Evolutionary conservation across 768 basidiomycete genomes (phyloP), one percentile per base, ranked within the genome.

Genomic region (Auriscalpium vulgare): DNA sequence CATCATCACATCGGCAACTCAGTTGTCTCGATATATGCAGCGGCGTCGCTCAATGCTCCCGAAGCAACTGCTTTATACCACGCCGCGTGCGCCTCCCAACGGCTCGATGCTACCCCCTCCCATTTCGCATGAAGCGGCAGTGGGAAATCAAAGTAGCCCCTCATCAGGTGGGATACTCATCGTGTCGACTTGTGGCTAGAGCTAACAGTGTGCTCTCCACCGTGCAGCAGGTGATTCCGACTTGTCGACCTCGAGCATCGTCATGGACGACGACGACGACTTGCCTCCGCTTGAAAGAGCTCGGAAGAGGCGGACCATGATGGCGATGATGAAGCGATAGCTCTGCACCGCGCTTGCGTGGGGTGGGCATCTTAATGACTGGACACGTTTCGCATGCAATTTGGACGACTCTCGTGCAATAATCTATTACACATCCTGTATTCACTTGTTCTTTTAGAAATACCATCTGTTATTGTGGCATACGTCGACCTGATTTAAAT

Each of bases 1-100:
- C 8, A 50, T 38, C 53, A 37, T n/a, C 34, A 13, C 29, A 6
- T 40, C 13, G 51, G 4, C 10, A 23, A 48, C 56, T 54, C 54
- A 51, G 48, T 54, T 10, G 37, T 52, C 36, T 17, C 47, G 6
- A 19, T 17, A 36, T 48, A 9, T n/a, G 19, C 62, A 89, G 86
- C 84, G 86, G 21, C 85, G 87, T 19, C 81, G 83, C 50, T 87
- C 89, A 4, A 82, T 87, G 77, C 68, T 89, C 47, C 87, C 88
- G 0, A 85, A 81, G 60, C 68, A 80, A 13, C 13, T 29, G 29
- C 29, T 21, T 72, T 85, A 45, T 53, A 51, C 14, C 46, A 57
- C 19, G 46, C 21, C 17, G 36, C 56, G 16, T 50, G 55, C 47
- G n/a, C 50, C 17, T 47, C 43, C 45, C 34, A 54, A 19, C 51